Percentiles rank a stretch among this genome's conserved stretches.
These are phyloP conservation scores for Penicillium sp. DNA, from an alignment of 2,329 filamentous ascomycete species.

Conservation along the genomic window DNA sequence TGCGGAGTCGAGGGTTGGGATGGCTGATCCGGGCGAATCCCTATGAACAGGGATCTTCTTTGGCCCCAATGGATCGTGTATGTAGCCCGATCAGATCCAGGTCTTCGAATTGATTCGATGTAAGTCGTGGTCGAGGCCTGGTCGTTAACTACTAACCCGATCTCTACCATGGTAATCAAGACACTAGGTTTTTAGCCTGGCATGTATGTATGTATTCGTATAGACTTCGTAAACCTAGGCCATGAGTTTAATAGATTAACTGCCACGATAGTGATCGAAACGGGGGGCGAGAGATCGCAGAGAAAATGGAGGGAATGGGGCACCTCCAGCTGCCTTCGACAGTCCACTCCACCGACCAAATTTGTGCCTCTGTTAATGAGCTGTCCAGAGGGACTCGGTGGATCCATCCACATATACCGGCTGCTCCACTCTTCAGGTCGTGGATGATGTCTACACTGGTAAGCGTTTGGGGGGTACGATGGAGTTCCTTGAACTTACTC, in stretches of 20 bases:
- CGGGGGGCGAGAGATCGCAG: not conserved
- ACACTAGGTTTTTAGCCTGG: not conserved
- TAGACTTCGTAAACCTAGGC: not conserved
- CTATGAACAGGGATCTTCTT: slow-evolving; percentile 1
- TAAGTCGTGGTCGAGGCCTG: not conserved
- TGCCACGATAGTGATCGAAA: not conserved
- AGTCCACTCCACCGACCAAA: not conserved
- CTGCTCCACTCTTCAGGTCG: slow-evolving; percentile 2
- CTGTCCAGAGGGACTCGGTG: slow-evolving; percentile 1
- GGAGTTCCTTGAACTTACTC: no score
- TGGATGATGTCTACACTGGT: not conserved
- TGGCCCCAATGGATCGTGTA: not conserved
- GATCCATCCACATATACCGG: not conserved
- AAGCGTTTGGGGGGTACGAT: no score
- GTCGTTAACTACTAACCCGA: not conserved
- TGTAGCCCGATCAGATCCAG: not conserved
- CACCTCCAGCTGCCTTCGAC: not conserved
- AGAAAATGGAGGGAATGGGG: not conserved
- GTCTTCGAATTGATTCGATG: not conserved
- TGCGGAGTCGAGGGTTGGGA: not conserved
- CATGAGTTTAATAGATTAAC: not conserved
- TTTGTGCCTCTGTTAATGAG: not conserved
- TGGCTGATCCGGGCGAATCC: not conserved
- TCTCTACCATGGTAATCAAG: not conserved
- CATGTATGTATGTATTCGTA: not conserved